phyloP scores from a whole-genome alignment of 305 asterid genomes.

The Euphrasia arctica region DNA sequence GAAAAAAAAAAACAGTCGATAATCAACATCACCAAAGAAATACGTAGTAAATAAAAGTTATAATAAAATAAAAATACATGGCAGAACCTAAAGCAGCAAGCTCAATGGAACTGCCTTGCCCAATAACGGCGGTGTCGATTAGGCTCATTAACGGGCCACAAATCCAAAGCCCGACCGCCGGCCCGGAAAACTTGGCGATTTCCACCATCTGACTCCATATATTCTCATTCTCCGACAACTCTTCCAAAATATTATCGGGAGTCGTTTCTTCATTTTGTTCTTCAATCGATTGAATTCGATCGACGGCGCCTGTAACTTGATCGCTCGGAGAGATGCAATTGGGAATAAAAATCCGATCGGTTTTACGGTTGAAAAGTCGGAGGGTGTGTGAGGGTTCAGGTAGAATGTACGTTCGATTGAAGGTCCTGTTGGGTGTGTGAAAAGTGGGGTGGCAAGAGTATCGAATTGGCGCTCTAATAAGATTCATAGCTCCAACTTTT shows the following conservation, averaged over 20 bases:
- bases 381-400: slow-evolving; percentile 6
- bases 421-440: slow-evolving; percentile 19
- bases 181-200: slow-evolving; percentile 89
- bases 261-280: slow-evolving; percentile 33
- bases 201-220: slow-evolving; percentile 75
- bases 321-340: slow-evolving; percentile 47
- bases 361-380: slow-evolving; percentile 23
- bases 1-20: background rate
- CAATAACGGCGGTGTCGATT: slow-evolving; percentile 89
- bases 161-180: slow-evolving; percentile 90
- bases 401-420: slow-evolving; percentile 26
- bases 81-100: slow-evolving; percentile 88
- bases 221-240: slow-evolving; percentile 51
- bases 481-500: slow-evolving; percentile 36
- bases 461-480: slow-evolving; percentile 39
- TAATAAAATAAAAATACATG: background rate
- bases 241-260: slow-evolving; percentile 29
- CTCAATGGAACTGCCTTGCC: slow-evolving; percentile 85
- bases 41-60: background rate
- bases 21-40: background rate
- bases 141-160: slow-evolving; percentile 96
- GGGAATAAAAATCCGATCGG: slow-evolving; percentile 27
- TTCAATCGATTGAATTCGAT: slow-evolving; percentile 26
- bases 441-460: slow-evolving; percentile 30
- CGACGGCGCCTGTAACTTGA: slow-evolving; percentile 30